These are phyloP conservation scores for Porodaedalea pini DNA, from an alignment of 1,284 basidiomycete genomes.

Conservation along the genomic window DNA sequence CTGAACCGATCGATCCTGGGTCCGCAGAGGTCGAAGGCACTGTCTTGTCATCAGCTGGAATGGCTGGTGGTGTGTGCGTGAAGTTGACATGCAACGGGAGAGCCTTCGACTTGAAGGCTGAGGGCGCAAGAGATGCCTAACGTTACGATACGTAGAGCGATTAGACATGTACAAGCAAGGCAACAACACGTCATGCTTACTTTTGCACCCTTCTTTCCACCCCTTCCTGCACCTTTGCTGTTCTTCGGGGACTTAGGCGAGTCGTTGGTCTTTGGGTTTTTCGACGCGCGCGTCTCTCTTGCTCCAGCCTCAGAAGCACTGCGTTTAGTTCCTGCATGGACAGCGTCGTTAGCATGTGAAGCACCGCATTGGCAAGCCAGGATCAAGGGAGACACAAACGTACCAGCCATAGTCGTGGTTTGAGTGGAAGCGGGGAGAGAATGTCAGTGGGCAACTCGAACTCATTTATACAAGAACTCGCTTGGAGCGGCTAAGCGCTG, in stretches of 20 bases:
- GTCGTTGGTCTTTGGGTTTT: conserved; percentile 45
- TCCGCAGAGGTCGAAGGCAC: conserved; percentile 42
- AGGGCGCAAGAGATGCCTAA: conserved; percentile 45
- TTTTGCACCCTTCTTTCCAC: conserved; percentile 41
- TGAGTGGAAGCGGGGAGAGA: neutral
- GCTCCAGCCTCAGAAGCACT: conserved; percentile 28
- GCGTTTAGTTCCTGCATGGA: conserved; percentile 18
- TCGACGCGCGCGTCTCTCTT: conserved; percentile 46
- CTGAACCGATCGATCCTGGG: conserved; percentile 56
- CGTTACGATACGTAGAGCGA: neutral
- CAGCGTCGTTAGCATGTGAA: neutral
- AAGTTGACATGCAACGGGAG: conserved; percentile 64
- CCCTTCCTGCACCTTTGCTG: conserved; percentile 27
- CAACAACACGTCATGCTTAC: conserved; percentile 32
- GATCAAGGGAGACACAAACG: neutral
- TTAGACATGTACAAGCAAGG: neutral
- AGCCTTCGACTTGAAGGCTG: conserved; percentile 60
- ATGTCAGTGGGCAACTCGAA: neutral
- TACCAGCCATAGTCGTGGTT: conserved; percentile 17
- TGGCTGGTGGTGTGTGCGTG: conserved; percentile 60
- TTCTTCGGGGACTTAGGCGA: conserved; percentile 21
- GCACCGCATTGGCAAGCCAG: neutral
- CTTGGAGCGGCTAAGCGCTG: neutral
- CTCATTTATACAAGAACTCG: conserved; percentile 1
- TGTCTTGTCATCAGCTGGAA: conserved; percentile 38